Evolutionary conservation across 805 yeast genomes (phyloP), one percentile per base, ranked within the genome.

Genomic region (Candida ulmi): DNA sequence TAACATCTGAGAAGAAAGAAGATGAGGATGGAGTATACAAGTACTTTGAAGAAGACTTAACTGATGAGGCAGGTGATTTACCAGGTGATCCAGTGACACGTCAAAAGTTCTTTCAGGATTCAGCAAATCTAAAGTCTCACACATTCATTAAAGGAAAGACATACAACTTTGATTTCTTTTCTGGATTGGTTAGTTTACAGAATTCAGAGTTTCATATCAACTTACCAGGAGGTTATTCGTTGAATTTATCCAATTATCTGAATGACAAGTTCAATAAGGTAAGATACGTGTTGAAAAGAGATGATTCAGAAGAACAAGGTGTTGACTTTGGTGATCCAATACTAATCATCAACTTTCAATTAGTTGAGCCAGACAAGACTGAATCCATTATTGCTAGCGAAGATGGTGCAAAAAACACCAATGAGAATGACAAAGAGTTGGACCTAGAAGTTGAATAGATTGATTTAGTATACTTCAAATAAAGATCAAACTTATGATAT

Each of bases 131-230:
- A 37, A 50, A 63, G 30, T 43, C 54, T 12, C 76, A 74, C 43
- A 51, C 43, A 1, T 78, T 76, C 46, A 41, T 59, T 17, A 54
- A 62, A 8, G 66, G 61, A 18, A 39, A 49, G 16, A 48, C 57
- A 5, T 80, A 79, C 44, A 47, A 54, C 17, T 65, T 80, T 40
- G 74, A 71, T 41, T 80, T 80, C 50, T 74, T 69, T 45, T 78
- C 83, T 2, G 72, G 74, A 21, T 69, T 69, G 38, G 50, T 80
- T 19, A 73, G 72, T 35, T 51, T 78, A 60, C 64, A 71, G 17
- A 68, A 71, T 48, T 68, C 77, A 4, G 61, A 68, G 27, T 73
- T 78, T 45, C 67, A 70, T 9, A 68, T 80, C 4, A 59, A 68
- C 39, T 58, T 80, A 34, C 86, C 86, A 1, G 75, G 74, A 29